Base-by-base conservation (phyloP, 768 basidiomycete genomes). In the Exidia glandulosa region DNA sequence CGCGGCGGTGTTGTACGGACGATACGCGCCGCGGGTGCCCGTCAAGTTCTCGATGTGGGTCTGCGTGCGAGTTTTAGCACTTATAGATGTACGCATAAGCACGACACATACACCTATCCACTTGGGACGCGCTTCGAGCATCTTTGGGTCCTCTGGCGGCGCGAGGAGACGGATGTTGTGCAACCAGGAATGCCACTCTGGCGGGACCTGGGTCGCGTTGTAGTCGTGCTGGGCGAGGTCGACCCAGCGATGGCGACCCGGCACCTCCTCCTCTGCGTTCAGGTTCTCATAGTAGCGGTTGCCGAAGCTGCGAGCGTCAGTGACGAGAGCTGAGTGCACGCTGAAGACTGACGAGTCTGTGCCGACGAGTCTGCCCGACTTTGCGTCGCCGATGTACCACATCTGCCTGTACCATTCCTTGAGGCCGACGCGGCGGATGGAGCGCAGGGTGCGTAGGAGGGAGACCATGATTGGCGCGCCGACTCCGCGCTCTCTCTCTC, bases 151-250 rank as follows among this genome's bases (percentile, higher is more conserved):
- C 61, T 86, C 77, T 1, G 79, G 75, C 1, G 95, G 95, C 3
- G 92, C 81, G 29, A 85, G 82, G 64, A 85, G 81, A 56, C 95
- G 88, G 66, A 95, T 96, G 69, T 96, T 93, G 10, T 81, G 79
- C 36, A 97, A 74, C 94, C 94, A 98, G 3, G 94, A 85, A 75
- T 96, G 95, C 95, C 95, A 97, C 73, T 95, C 94, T 0, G 94
- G 82, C 16, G 93, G 90, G 34, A 96, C 86, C 76, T 99, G 95
- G 0, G 90, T 81, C n/a, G 90, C 91, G 67, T 97, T 88, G 73
- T 79, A 86, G 63, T 93, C 83, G 68, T 94, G 90, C 83, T 90
- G 90, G 90, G 76, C 96, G 93, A 19, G 92, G 75, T 98, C 95
- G 47, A 98, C 85, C 95, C 95, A 98, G 72, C 95, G 83, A 70